Evolutionary conservation across 106 monocot species (phyloP).

Genomic region (Dendrobium officinale): DNA sequence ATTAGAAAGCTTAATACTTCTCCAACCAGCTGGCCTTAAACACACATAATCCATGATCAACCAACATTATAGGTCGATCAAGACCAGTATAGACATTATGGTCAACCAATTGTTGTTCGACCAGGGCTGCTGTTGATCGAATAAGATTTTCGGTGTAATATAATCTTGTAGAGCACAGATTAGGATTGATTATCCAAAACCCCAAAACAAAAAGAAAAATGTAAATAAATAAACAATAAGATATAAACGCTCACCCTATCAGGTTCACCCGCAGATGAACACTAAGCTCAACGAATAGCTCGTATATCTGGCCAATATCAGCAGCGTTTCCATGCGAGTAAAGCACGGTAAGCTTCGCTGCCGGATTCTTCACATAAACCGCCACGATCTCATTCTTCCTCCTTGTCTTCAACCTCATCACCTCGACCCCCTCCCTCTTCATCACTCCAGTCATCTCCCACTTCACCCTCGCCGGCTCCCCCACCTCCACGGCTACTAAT

Average conservation of each 20-base stretch:
- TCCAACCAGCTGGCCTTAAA: neutral
- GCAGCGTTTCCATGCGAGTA: slow-evolving; percentile 76
- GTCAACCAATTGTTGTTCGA: neutral
- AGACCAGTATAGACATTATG: neutral
- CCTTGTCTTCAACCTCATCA: slow-evolving; percentile 32
- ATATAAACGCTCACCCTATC: slow-evolving; percentile 40
- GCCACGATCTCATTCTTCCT: slow-evolving; percentile 48
- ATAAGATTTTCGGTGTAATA: neutral
- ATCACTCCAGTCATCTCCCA: slow-evolving; percentile 20
- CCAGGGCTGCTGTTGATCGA: neutral
- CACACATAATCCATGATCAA: neutral
- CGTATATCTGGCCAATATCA: slow-evolving; percentile 64
- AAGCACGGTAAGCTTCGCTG: slow-evolving; percentile 47
- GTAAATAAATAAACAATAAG: neutral
- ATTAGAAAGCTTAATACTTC: neutral
- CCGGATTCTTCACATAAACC: slow-evolving; percentile 32
- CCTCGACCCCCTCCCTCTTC: slow-evolving; percentile 18
- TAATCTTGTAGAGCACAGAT: neutral
- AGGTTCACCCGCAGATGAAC: slow-evolving; percentile 58
- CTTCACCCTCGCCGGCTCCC: slow-evolving; percentile 5
- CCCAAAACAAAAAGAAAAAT: neutral
- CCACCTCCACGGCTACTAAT: slow-evolving; percentile 11
- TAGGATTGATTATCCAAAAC: neutral
- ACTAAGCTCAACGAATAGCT: slow-evolving; percentile 61
- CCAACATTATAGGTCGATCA: neutral